Conservation (phyloP, 2,329 filamentous ascomycete genomes). For the Chalaropsis ovoidea region DNA sequence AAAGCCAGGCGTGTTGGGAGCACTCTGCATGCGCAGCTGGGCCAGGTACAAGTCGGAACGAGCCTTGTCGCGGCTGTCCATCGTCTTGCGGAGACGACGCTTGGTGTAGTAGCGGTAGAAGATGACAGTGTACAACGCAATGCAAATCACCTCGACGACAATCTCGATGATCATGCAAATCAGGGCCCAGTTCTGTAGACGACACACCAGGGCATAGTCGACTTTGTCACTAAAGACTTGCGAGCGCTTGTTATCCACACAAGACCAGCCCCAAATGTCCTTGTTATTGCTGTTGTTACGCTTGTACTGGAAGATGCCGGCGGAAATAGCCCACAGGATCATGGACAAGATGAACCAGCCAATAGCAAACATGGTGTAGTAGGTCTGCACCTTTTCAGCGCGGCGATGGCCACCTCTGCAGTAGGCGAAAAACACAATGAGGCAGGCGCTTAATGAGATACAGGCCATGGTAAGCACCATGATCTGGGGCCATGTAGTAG, state of each 20-base stretch:
- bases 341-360: conserved; percentile 90
- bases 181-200: conserved; percentile 87
- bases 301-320: conserved; percentile 70
- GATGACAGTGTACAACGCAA: conserved; percentile 83
- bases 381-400: conserved; percentile 86
- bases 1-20: conserved; percentile 88
- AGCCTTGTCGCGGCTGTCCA: conserved; percentile 89
- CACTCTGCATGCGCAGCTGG: conserved; percentile 72
- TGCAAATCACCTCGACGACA: conserved; percentile 82
- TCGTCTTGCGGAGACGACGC: conserved; percentile 87
- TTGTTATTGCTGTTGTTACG: conserved; percentile 60
- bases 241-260: conserved; percentile 72
- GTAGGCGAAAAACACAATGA: conserved; percentile 75
- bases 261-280: conserved; percentile 98
- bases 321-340: conserved; percentile 82
- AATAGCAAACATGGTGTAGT: conserved; percentile 90
- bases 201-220: conserved; percentile 82
- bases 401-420: conserved; percentile 77
- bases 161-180: conserved; percentile 97
- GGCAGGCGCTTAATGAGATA: conserved; percentile 67
- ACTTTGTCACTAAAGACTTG: conserved; percentile 70
- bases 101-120: conserved; percentile 98
- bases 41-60: conserved; percentile 91
- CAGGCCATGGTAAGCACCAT: conserved; percentile 68
- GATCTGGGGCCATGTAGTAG: conserved; percentile 81